These are phyloP conservation scores for Musa balbisiana DNA, from an alignment of 202 grass and related monocot species.

Conservation along the genomic window DNA sequence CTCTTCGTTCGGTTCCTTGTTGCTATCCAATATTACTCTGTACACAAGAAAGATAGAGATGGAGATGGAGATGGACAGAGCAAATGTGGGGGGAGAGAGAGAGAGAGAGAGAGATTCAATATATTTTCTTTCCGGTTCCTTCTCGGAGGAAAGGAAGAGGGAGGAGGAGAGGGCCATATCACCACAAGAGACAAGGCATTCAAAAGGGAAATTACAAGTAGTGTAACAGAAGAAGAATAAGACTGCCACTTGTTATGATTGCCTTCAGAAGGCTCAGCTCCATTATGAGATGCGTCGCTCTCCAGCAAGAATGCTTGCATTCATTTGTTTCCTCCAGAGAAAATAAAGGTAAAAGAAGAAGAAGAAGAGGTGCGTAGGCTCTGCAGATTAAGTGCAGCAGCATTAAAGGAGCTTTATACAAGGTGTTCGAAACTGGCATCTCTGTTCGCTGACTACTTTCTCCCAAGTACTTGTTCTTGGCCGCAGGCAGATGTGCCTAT, in stretches of 20 bases:
- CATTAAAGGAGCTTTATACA: no score
- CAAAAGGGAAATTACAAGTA: background rate
- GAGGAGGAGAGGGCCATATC: background rate
- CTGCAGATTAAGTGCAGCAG: no score
- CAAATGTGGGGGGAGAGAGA: background rate
- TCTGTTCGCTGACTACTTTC: no score
- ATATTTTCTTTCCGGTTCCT: background rate
- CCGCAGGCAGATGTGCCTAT: background rate
- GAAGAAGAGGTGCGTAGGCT: no score
- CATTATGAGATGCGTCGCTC: background rate
- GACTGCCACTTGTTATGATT: constrained; percentile 47
- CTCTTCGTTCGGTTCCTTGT: no score
- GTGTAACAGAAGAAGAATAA: constrained; percentile 25
- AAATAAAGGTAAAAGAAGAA: background rate
- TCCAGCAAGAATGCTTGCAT: background rate
- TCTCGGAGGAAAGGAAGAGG: background rate
- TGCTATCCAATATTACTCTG: no score
- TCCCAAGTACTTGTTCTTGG: no score
- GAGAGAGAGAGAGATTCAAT: background rate
- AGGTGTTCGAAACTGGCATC: no score
- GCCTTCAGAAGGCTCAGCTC: constrained; percentile 18
- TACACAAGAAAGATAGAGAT: no score
- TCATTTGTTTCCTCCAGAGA: background rate
- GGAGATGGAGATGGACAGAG: background rate
- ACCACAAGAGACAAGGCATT: constrained; percentile 23